Evolutionary conservation across 768 basidiomycete species (phyloP).

Genomic region (Calocybe gangraenosa): DNA sequence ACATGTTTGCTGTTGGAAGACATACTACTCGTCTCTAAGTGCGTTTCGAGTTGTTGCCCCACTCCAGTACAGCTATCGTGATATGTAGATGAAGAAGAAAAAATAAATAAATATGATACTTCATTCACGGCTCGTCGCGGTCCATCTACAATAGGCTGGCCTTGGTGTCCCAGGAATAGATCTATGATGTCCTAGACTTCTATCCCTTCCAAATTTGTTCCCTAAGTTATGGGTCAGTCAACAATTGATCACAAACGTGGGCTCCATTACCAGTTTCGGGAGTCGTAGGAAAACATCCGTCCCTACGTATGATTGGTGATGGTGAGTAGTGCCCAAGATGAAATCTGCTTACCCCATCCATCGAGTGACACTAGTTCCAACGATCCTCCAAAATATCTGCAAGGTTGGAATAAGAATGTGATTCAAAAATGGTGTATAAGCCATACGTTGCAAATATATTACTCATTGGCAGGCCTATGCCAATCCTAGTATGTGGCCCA

Average conservation of each 20-base stretch:
- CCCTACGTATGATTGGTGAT: conserved; percentile 36
- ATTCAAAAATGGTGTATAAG: no score
- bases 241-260: neutral
- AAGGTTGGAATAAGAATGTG: no score
- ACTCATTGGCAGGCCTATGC: conserved; percentile 86
- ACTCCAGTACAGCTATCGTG: no score
- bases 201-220: conserved; percentile 82
- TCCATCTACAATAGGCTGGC: no score
- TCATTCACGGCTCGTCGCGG: no score
- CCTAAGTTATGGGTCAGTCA: conserved; percentile 35
- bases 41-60: no score
- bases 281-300: conserved; percentile 81
- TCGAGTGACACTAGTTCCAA: conserved; percentile 76
- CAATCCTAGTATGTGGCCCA: conserved; percentile 60
- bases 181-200: conserved; percentile 53
- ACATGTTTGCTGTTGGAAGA: no score
- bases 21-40: no score
- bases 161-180: no score
- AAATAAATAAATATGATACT: no score
- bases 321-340: neutral
- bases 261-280: conserved; percentile 64
- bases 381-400: conserved; percentile 80
- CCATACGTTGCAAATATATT: conserved; percentile 79
- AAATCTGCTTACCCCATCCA: conserved; percentile 64
- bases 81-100: no score